A percentile compares a stretch with the other conserved stretches of the same genome.
phyloP scores from a whole-genome alignment of 805 yeast species.

The Starmerella potacharoeniae region DNA sequence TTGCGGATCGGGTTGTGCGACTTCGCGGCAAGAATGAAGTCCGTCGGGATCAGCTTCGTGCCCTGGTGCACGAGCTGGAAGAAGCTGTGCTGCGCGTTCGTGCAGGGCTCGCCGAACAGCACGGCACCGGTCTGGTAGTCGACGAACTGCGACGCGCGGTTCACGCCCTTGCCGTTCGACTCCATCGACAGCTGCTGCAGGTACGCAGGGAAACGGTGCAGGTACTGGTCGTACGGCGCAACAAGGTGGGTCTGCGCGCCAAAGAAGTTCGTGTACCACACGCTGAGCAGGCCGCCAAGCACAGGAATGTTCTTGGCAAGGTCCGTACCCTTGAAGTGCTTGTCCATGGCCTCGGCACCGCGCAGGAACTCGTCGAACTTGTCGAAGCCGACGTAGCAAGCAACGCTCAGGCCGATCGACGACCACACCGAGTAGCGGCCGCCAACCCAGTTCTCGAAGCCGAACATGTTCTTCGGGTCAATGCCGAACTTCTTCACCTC shows the following conservation, averaged over 20 bases:
- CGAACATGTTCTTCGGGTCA: constrained; percentile 96
- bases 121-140: constrained; percentile 93
- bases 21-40: constrained; percentile 92
- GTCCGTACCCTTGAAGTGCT: constrained; percentile 76
- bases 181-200: constrained; percentile 98
- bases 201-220: constrained; percentile 99
- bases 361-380: constrained; percentile 83
- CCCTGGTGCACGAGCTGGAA: constrained; percentile 99
- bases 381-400: constrained; percentile 89
- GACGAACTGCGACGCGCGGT: constrained; percentile 83
- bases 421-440: constrained; percentile 99
- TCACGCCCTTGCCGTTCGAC: constrained; percentile 95
- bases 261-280: constrained; percentile 98
- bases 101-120: constrained; percentile 96
- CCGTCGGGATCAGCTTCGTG: constrained; percentile 92
- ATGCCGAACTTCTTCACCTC: constrained; percentile 94
- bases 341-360: constrained; percentile 97
- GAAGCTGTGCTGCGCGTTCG: constrained; percentile 98
- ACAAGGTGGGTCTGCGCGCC: constrained; percentile 98
- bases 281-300: constrained; percentile 83
- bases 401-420: constrained; percentile 92
- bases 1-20: constrained; percentile 94
- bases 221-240: constrained; percentile 97
- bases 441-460: constrained; percentile 98
- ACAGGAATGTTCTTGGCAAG: constrained; percentile 85